Evolutionary conservation across 2,329 filamentous ascomycete species (phyloP), one percentile per base, ranked within the genome.

Genomic region (Dendrostoma leiphaemia): DNA sequence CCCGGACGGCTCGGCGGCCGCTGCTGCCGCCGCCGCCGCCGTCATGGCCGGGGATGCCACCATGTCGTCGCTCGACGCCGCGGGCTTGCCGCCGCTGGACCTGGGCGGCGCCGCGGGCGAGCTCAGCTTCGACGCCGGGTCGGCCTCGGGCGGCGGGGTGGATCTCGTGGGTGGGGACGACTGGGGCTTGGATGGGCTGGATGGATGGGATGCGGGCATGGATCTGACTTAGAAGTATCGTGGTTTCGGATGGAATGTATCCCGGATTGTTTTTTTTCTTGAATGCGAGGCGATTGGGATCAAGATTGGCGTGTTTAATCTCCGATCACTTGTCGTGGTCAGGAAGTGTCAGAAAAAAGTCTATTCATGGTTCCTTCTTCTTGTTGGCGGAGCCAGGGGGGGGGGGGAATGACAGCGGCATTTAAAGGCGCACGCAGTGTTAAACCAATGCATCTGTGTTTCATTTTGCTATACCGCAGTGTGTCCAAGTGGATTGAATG

Each of bases 31-130:
- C 17, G 66, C 73, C 0, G 59, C 63, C 60, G 67, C 57, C 6
- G 52, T 49, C n/a, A 58, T 58, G 52, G 48, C 53, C n/a, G n/a
- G n/a, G 13, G 55, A 58, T 23, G 44, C 55, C 6, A 71, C n/a
- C n/a, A n/a, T n/a, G n/a, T n/a, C n/a, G 67, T 64, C 65, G 8
- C 64, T 75, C 3, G 74, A 76, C 49, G 70, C 64, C 19, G 63
- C 71, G 51, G 75, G 71, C 23, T 71, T 82, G 64, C 76, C 82
- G 53, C 63, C 82, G 53, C 63, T 78, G n/a, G 69, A 71, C 31
- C 69, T 79, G 54, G 70, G 68, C 1, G 68, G 64, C 19, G 64
- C 67, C 3, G 64, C 65, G 10, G 69, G 69, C 3, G 71, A 74
- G 48, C 51, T 77, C 51, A 70, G 68, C 7, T 66, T 74, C 3